Evolutionary conservation across 1,284 basidiomycete species (phyloP), one percentile per base, ranked within the genome.

Genomic region (Rhodotorula sp.): DNA sequence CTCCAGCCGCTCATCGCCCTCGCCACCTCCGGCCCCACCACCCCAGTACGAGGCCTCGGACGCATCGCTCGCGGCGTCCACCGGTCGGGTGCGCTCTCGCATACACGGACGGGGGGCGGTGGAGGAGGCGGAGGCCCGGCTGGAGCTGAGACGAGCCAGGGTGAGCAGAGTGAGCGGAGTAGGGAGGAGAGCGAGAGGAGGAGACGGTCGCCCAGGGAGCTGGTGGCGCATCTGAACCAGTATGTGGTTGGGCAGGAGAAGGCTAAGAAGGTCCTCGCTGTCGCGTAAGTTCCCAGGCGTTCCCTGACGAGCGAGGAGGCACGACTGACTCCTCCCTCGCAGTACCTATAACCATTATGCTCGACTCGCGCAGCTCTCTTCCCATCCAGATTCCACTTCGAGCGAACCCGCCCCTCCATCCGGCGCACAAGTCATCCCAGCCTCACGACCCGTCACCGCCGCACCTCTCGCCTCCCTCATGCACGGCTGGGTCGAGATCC

Each of bases 321-420:
- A 15, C 3, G 11, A 40, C 22, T 11, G 26, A 10, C n/a, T 31
- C 9, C 31, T 61, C 58, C 4, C 24, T 15, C 44, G 5, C 76
- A 94, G 92, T 44, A 91, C 94, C 4, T 95, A 89, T 83, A 95
- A 94, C 76, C 92, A 95, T 79, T 94, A 94, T 79, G 92, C 80
- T 78, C 40, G 79, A 72, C 76, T 75, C 68, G 57, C 75, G 64
- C 76, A 61, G 62, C 67, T 67, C 60, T 24, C 46, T 51, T 37
- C 20, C 54, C 34, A 44, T 13, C 15, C 40, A 6, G 16, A 34
- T 24, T 57, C 55, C 10, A 40, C n/a, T 3, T 31, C 34, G 7
- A 24, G 10, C 37, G 55, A 20, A 11, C 31, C 31, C 28, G 54
- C 54, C 20, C 24, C 31, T 18, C 28, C 31, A 6, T 37, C 54